Conservation (phyloP, 441 rosid genomes). For the Arabidopsis hybrid region DNA sequence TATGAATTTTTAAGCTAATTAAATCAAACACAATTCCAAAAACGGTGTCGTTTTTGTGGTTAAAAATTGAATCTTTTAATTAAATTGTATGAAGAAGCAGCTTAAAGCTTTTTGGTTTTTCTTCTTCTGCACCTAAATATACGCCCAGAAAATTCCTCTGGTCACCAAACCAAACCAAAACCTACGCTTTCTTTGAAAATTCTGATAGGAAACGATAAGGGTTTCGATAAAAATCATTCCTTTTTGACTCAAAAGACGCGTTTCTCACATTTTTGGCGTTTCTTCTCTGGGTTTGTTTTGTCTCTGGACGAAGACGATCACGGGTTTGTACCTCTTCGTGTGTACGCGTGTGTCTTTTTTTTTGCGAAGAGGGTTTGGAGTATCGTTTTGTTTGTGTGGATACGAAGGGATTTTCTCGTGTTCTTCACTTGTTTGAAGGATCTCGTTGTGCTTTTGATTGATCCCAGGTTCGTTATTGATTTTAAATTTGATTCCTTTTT, state of each 20-base stretch:
- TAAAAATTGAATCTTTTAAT: neutral
- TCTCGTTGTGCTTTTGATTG: slow-evolving; percentile 5
- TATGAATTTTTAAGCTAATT: neutral
- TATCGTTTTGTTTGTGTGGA: slow-evolving; percentile 19
- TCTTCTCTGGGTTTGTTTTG: no score
- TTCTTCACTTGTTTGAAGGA: slow-evolving; percentile 22
- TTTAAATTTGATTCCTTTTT: slow-evolving; percentile 4
- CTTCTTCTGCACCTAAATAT: slow-evolving; percentile 3
- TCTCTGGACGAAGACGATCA: slow-evolving; percentile 33
- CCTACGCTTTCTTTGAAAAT: slow-evolving; percentile 30
- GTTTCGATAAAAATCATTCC: slow-evolving; percentile 15
- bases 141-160: slow-evolving; percentile 23
- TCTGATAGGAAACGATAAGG: slow-evolving; percentile 6
- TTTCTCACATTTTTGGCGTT: slow-evolving; percentile 25
- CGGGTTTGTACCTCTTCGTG: slow-evolving; percentile 25
- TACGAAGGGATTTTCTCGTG: slow-evolving; percentile 35
- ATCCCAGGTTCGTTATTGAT: slow-evolving; percentile 38
- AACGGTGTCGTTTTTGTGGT: neutral
- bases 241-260: slow-evolving; percentile 25
- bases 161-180: slow-evolving; percentile 38
- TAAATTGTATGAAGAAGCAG: slow-evolving; percentile 5
- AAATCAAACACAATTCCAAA: neutral
- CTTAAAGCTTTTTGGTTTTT: slow-evolving; percentile 12
- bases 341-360: neutral
- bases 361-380: slow-evolving; percentile 13